Evolutionary conservation across 192 early-diverging fungal genomes (phyloP), one percentile per base, ranked within the genome.

Genomic region (Podila minutissima): DNA sequence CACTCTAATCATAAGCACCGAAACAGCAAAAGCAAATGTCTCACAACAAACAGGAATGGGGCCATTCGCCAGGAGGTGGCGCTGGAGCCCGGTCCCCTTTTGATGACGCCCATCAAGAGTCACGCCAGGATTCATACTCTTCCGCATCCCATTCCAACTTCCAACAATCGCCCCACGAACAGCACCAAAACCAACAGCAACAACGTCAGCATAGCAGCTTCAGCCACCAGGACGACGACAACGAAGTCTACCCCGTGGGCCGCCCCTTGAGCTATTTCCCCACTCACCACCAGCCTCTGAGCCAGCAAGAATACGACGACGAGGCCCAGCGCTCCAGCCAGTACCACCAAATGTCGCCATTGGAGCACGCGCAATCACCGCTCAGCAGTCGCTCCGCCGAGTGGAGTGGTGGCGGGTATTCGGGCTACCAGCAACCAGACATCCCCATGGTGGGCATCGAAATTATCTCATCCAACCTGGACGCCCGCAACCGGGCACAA

Each of bases 181-280:
- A 59, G 4, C 26, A 41, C 24, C 50, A 41, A n/a, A 12, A 31
- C 22, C 59, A 55, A 19, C 64, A 51, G 11, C 67, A 65, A 26
- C 67, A 67, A 38, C 38, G 60, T 46, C 41, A 46, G 15, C 41
- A 46, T 8, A 46, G 41, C 22, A 55, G 24, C 53, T 55, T 55
- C 22, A 46, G 32, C 13, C 15, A 59, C 55, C 59, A 70, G 5
- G 75, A 68, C 41, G 67, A 69, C 26, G 65, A 63, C 17, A 57
- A 81, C 1, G 77, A 72, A 10, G 66, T 68, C 35, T 81, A 73
- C 37, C 77, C 77, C 11, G 71, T 81, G 11, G 77, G 77, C 1
- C 59, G 77, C 10, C 77, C 77, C 59, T 58, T 81, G 53, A 81
- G 77, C 29, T 81, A 81, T 38, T 81, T 81, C n/a, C 77, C 70